These are phyloP conservation scores for Potentilla sterilis DNA, from an alignment of 306 rosid species.

Conservation along the genomic window DNA sequence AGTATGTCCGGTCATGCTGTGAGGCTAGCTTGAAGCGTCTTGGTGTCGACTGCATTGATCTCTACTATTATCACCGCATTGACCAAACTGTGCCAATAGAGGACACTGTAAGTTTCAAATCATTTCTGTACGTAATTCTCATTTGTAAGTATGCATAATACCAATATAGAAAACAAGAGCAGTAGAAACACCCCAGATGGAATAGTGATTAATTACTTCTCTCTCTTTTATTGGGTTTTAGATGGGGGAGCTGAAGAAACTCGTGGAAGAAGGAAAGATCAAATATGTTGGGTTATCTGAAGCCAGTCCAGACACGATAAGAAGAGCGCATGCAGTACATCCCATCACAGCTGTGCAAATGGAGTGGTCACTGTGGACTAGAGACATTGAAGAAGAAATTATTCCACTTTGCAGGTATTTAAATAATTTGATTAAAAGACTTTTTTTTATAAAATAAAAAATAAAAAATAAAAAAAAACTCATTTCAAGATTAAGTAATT, in stretches of 20 bases:
- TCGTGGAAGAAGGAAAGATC: conserved; percentile 76
- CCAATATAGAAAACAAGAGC: too few species aligned
- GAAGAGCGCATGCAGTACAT: conserved; percentile 83
- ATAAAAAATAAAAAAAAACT: too few species aligned
- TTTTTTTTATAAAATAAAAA: conserved; percentile 8
- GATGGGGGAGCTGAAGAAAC: conserved; percentile 74
- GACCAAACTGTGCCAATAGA: conserved; percentile 69
- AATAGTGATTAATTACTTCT: not conserved
- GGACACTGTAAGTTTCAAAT: conserved; percentile 46
- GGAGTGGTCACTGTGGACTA: conserved; percentile 82
- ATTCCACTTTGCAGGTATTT: conserved; percentile 72
- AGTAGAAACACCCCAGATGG: not conserved
- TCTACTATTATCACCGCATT: conserved; percentile 71
- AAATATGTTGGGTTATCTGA: conserved; percentile 72
- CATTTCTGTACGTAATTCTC: too few species aligned
- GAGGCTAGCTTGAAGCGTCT: conserved; percentile 73
- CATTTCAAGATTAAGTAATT: too few species aligned
- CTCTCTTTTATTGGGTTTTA: conserved; percentile 8
- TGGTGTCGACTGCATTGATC: conserved; percentile 70
- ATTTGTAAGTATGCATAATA: too few species aligned
- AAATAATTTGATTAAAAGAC: too few species aligned
- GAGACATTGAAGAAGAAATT: conserved; percentile 70
- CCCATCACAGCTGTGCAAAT: conserved; percentile 71
- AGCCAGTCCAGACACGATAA: conserved; percentile 71
- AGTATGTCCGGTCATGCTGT: conserved; percentile 64